Base-by-base conservation (phyloP, 192 early-diverging fungal genomes). In the Coemansia asiatica region DNA sequence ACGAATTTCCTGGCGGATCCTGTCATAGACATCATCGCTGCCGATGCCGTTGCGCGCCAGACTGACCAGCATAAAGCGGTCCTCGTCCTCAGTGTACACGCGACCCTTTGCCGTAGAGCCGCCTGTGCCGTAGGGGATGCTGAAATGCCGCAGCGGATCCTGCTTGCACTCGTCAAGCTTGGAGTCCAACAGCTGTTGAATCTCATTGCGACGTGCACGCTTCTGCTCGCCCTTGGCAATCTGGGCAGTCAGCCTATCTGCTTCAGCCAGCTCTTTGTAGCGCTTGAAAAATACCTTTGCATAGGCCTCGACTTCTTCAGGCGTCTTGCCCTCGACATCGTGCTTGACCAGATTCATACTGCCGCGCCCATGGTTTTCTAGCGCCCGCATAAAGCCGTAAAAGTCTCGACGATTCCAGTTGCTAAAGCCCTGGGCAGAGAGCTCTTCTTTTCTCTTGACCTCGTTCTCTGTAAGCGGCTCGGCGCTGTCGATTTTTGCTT, bases 341-440 rank as follows among this genome's bases (percentile, higher is more conserved):
- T 76, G 65, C 19, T 90, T 87, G 76, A 99, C 92, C 35, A 87
- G 82, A 8, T 72, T 63, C 56, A 96, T 64, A 61, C 91, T 88
- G 68, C 88, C 55, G 46, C 90, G 90, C 5, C 97, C 97, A 67
- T 90, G 90, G 72, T 85, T 89, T 56, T 93, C 94, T 66, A 88
- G 87, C 6, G 92, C 94, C 48, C 91, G 91, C 69, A 93, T 86
- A 64, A 97, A 95, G 12, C 84, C 82, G 48, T 84, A 85, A 76
- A 96, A 98, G 50, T 99, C 97, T 28, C 90, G 88, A 59, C 91
- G 92, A 38, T 86, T 85, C 97, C 97, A 99, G 70, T 87, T 90
- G 29, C 88, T 87, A 70, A 97, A 99, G 6, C 92, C 93, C 79
- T 94, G 72, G 69, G 46, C 31, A 33, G 72, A 72, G 4, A 87